Conservation (phyloP, 768 basidiomycete species). For the Leccinum boreale region DNA sequence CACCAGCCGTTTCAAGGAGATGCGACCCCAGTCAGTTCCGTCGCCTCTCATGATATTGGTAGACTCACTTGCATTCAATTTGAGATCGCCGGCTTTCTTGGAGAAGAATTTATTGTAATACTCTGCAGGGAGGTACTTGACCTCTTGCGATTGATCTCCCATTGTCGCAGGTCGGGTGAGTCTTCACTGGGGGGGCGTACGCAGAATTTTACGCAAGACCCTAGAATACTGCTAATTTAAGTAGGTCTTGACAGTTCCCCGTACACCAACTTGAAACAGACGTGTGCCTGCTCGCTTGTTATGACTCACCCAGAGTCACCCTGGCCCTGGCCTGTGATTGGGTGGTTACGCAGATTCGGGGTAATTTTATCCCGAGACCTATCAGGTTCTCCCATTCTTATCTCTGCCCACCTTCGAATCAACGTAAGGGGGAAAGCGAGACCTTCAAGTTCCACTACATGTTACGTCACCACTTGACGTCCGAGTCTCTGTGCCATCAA, state of each 20-base stretch:
- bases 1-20: not conserved
- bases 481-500: too few relatives aligned
- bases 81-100: slow-evolving; percentile 49
- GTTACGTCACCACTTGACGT: too few relatives aligned
- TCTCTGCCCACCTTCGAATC: not conserved
- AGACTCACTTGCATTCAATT: slow-evolving; percentile 54
- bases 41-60: not conserved
- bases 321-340: not conserved
- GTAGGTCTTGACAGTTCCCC: not conserved
- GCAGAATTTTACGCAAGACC: not conserved
- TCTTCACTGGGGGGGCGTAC: not conserved
- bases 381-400: not conserved
- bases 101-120: slow-evolving; percentile 59
- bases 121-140: slow-evolving; percentile 40
- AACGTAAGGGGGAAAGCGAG: too few relatives aligned
- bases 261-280: not conserved
- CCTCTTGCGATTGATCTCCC: not conserved
- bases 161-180: not conserved
- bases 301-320: too few relatives aligned
- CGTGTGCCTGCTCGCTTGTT: not conserved
- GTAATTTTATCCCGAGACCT: not conserved
- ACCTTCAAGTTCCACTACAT: too few relatives aligned
- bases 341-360: not conserved
- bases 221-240: not conserved
- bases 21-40: not conserved